Base-by-base conservation (phyloP, 345 rosid species). In the Mangifera indica region DNA sequence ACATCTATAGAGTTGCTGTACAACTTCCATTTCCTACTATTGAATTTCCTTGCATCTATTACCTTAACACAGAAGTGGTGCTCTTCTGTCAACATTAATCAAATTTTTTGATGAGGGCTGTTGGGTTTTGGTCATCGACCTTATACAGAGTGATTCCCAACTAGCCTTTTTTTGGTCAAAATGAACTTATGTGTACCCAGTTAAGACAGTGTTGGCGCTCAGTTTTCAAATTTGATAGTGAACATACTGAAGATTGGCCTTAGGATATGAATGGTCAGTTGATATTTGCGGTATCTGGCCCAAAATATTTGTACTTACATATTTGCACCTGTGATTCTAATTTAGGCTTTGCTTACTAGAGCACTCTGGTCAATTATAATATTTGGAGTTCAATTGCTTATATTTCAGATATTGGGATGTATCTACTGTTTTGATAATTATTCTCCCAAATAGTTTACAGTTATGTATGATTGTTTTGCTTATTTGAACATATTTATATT, bases 231-330 rank as follows among this genome's bases (percentile, higher is more conserved):
- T 17, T 65, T 29, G 18, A 10, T 22, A 10, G 5, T n/a, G n/a
- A 8, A 25, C 46, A 34, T 34, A 37, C 17, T 34, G 22, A 32
- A 5, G 56, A 46, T 5, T 24, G 48, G 8, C 7, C 7, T 25
- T 13, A 24, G 11, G 44, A 29, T 22, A 44, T 70, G 44, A 59
- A 63, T 2, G 17, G 10, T 60, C 34, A n/a, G 42, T 37, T 37
- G 42, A 10, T 44, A 9, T 59, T 60, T 72, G 49, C 48, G 69
- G 42, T 40, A 65, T 65, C 24, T 60, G 40, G n/a, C 32, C 15
- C 18, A 60, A 25, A 21, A 53, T 55, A 8, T 53, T 18, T 17
- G 15, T 46, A n/a, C 66, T 70, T 58, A 32, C 65, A 57, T 58
- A 9, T 45, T 5, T 44, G 21, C 72, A 18, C 12, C 5, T 22